Conservation (phyloP, 2,329 filamentous ascomycete genomes). For the Sclerotiophoma versabilis region DNA sequence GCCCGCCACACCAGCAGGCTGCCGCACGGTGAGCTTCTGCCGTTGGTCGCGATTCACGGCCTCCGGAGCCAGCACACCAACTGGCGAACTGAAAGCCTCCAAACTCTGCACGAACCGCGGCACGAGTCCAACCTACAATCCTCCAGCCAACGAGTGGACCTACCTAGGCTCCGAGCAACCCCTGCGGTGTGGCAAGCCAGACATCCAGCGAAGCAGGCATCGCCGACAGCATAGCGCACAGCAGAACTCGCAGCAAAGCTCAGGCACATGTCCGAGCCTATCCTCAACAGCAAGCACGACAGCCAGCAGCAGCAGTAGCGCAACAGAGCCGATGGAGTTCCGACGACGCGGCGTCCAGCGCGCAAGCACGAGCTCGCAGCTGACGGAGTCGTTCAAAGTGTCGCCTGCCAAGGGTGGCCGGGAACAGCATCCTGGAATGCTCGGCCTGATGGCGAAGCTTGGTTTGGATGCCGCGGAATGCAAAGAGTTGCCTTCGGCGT, state of each 20-base stretch:
- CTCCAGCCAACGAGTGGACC: constrained; percentile 28
- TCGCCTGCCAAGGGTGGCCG: constrained; percentile 10
- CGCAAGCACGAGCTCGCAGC: constrained; percentile 26
- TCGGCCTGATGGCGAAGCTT: constrained; percentile 9
- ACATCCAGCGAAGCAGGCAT: constrained; percentile 6
- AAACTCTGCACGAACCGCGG: constrained; percentile 27
- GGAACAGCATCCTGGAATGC: constrained; percentile 9
- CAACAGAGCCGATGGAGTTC: constrained; percentile 23
- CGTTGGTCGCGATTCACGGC: constrained; percentile 31
- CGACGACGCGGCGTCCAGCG: constrained; percentile 22
- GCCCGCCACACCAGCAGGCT: constrained; percentile 21
- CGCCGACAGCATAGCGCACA: constrained; percentile 15
- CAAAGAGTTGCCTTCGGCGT: constrained; percentile 31
- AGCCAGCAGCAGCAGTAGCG: constrained; percentile 2
- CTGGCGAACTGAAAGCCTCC: constrained; percentile 30
- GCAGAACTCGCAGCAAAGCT: constrained; percentile 10
- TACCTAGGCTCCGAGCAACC: constrained; percentile 29
- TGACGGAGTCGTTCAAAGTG: constrained; percentile 24
- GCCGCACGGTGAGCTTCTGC: constrained; percentile 25
- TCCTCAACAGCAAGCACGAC: constrained; percentile 13
- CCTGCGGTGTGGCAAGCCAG: constrained; percentile 5
- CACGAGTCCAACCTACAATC: constrained; percentile 26
- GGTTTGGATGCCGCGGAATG: constrained; percentile 17
- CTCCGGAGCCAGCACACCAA: constrained; percentile 7
- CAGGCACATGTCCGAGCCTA: constrained; percentile 12